Evolutionary conservation across 1,139 yeast genomes (phyloP).

Genomic region (Wickerhamomyces sp.): DNA sequence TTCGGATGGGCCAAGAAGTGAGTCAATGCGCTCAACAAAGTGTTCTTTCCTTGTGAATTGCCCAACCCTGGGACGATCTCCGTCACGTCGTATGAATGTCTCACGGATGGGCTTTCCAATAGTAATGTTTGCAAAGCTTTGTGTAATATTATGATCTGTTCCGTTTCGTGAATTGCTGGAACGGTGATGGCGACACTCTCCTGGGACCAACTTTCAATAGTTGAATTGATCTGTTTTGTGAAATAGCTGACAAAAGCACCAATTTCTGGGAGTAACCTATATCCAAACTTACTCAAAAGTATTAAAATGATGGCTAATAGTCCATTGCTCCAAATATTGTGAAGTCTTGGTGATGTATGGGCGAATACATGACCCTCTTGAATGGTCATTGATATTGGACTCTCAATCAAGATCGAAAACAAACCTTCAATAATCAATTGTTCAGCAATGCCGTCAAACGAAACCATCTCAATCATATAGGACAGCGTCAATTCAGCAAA

Average conservation of each 20-base stretch:
- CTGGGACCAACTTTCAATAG: slow-evolving; percentile 67
- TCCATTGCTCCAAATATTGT: slow-evolving; percentile 79
- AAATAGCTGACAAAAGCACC: slow-evolving; percentile 61
- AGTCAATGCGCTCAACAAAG: slow-evolving; percentile 53
- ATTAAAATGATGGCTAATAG: slow-evolving; percentile 63
- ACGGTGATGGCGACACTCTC: slow-evolving; percentile 58
- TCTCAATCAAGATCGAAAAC: slow-evolving; percentile 65
- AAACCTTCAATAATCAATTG: slow-evolving; percentile 61
- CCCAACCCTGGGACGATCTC: slow-evolving; percentile 59
- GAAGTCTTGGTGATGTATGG: slow-evolving; percentile 47
- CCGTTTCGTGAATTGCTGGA: slow-evolving; percentile 70
- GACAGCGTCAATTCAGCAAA: slow-evolving; percentile 71
- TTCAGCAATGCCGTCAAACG: slow-evolving; percentile 60
- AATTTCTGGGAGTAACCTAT: slow-evolving; percentile 57
- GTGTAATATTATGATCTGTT: slow-evolving; percentile 65
- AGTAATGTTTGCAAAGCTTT: slow-evolving; percentile 50
- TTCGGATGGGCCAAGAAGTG: slow-evolving; percentile 83
- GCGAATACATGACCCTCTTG: slow-evolving; percentile 62
- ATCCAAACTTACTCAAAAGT: slow-evolving; percentile 59
- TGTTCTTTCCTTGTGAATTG: slow-evolving; percentile 47
- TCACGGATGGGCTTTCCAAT: slow-evolving; percentile 31
- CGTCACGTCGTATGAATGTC: slow-evolving; percentile 20
- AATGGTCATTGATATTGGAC: slow-evolving; percentile 63
- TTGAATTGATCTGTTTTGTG: slow-evolving; percentile 56
- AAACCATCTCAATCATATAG: slow-evolving; percentile 65